Conservation (phyloP, 75 land plant genomes). For the Gnetum montanum region DNA sequence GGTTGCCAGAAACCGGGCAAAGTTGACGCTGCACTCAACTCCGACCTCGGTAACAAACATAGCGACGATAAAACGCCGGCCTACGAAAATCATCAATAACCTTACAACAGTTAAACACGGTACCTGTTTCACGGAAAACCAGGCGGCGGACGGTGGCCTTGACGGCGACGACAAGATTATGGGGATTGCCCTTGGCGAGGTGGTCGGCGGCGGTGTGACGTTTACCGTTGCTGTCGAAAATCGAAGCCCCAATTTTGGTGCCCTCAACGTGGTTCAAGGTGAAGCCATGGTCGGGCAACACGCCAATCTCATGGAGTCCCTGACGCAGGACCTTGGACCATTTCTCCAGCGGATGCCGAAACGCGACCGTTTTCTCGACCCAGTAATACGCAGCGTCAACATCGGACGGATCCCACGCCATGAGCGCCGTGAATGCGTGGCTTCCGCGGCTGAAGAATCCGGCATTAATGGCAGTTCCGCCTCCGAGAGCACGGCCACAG, state of each 20-base stretch:
- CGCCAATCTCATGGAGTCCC: slow-evolving; percentile 55
- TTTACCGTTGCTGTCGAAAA: slow-evolving; percentile 51
- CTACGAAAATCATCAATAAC: too few species aligned
- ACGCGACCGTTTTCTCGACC: slow-evolving; percentile 59
- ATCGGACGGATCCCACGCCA: slow-evolving; percentile 47
- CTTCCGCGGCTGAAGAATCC: slow-evolving; percentile 79
- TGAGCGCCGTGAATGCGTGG: slow-evolving; percentile 18
- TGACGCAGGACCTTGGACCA: slow-evolving; percentile 61
- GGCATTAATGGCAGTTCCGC: slow-evolving; percentile 67
- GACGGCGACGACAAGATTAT: slow-evolving; percentile 44
- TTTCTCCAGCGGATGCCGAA: slow-evolving; percentile 9
- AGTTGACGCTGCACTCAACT: too few species aligned
- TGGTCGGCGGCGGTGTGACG: slow-evolving; percentile 81
- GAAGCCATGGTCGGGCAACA: slow-evolving; percentile 61
- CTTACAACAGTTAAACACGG: too few species aligned
- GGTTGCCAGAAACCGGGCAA: too few species aligned
- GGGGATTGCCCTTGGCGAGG: slow-evolving; percentile 30
- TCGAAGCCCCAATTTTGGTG: slow-evolving; percentile 77
- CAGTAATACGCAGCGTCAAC: slow-evolving; percentile 69
- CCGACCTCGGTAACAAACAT: too few species aligned
- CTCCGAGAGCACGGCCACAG: slow-evolving; percentile 80
- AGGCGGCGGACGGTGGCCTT: slow-evolving; percentile 49
- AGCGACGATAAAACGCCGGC: too few species aligned
- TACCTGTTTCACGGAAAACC: slow-evolving; percentile 17
- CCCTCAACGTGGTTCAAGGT: slow-evolving; percentile 56